Evolutionary conservation across 768 basidiomycete genomes (phyloP).

Genomic region (Trametes cubensis): DNA sequence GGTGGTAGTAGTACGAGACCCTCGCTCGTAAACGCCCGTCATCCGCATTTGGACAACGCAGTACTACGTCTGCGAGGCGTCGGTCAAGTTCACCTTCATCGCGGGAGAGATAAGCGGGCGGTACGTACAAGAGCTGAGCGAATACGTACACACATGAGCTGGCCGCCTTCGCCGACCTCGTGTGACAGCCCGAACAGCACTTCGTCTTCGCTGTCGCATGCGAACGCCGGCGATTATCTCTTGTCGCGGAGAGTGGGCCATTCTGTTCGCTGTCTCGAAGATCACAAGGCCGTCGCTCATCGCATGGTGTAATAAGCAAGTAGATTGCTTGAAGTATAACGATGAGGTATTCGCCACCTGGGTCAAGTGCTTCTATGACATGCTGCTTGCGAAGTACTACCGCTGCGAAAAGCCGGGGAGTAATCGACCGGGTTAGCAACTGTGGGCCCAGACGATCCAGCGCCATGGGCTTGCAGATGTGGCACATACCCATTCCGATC

Average conservation of each 20-base stretch:
- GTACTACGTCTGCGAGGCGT: neutral
- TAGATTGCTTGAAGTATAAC: too few relatives aligned
- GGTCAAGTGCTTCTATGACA: too few relatives aligned
- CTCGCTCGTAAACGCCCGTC: neutral
- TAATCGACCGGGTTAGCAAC: too few relatives aligned
- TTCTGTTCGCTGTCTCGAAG: neutral
- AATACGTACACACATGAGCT: neutral
- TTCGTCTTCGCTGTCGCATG: neutral
- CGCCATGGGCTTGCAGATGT: too few relatives aligned
- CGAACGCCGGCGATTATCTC: neutral
- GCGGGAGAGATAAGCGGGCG: conserved; percentile 1
- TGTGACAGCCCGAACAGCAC: neutral
- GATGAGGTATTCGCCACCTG: too few relatives aligned
- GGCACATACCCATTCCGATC: too few relatives aligned
- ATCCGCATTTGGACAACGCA: neutral
- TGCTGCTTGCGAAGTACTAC: too few relatives aligned
- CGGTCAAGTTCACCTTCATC: neutral
- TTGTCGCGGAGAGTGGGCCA: too few relatives aligned
- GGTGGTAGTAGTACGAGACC: neutral
- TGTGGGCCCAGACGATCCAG: too few relatives aligned
- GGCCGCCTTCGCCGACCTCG: neutral
- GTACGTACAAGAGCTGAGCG: neutral
- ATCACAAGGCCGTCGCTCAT: too few relatives aligned
- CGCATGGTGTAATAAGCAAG: too few relatives aligned
- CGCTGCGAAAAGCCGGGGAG: too few relatives aligned